These are phyloP conservation scores for Cladosporium sp. DNA, from an alignment of 2,329 filamentous ascomycete genomes.

Conservation along the genomic window DNA sequence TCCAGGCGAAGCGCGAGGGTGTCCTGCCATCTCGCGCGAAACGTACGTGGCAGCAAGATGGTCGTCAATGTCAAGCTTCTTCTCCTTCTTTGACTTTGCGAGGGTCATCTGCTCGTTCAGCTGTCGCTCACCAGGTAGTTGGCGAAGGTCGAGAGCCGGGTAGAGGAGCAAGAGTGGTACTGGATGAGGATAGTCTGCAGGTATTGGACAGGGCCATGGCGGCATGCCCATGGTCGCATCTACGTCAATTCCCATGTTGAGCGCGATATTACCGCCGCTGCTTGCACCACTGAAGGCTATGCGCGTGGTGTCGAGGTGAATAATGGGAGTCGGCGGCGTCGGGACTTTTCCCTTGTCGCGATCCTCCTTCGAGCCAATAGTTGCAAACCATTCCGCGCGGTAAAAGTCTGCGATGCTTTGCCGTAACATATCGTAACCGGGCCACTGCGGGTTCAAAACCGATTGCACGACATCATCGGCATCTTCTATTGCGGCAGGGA, in stretches of 20 bases:
- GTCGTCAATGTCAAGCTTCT: conserved; percentile 38
- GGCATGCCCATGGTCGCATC: conserved; percentile 33
- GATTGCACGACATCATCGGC: conserved; percentile 50
- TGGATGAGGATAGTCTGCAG: conserved; percentile 38
- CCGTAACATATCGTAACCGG: conserved; percentile 39
- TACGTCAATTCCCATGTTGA: conserved; percentile 45
- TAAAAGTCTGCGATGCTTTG: conserved; percentile 34
- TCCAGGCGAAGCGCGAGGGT: conserved; percentile 47
- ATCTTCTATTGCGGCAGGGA: conserved; percentile 51
- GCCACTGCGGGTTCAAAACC: conserved; percentile 42
- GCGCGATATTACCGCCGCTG: conserved; percentile 51
- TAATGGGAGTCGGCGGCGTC: conserved; percentile 22
- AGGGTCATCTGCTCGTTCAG: conserved; percentile 40
- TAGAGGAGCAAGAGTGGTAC: conserved; percentile 48
- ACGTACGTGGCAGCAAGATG: conserved; percentile 46
- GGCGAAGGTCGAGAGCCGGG: conserved; percentile 45
- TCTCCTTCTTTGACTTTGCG: conserved; percentile 34
- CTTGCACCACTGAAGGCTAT: conserved; percentile 50
- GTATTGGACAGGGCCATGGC: conserved; percentile 43
- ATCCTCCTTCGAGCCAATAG: conserved; percentile 24
- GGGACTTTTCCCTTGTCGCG: conserved; percentile 22
- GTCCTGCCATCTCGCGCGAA: conserved; percentile 40
- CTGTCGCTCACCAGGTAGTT: conserved; percentile 45
- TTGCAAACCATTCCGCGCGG: conserved; percentile 24
- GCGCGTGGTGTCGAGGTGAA: conserved; percentile 42